phyloP scores from a whole-genome alignment of 371 early-diverging fungal species.

The Batrachochytrium dendrobatidis region DNA sequence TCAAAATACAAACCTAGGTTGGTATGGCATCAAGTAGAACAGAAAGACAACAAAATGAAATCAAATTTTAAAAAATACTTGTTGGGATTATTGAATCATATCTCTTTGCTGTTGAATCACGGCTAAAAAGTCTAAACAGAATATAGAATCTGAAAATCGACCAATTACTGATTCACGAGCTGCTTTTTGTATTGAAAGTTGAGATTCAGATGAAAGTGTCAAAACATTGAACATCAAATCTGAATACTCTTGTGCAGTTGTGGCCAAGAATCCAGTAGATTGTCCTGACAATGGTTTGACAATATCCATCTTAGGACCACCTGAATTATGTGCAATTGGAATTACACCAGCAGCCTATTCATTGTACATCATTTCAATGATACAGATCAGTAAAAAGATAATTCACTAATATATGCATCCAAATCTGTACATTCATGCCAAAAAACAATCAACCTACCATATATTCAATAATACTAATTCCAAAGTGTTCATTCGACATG shows the following conservation, averaged over 20 bases:
- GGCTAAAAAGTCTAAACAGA: too few species aligned
- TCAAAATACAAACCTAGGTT: too few species aligned
- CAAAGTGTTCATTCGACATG: conserved; percentile 97
- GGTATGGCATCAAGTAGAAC: too few species aligned
- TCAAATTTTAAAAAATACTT: too few species aligned
- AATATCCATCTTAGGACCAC: conserved; percentile 91
- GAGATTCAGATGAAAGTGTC: conserved; percentile 30
- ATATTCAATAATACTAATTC: conserved; percentile 93
- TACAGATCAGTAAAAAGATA: background rate
- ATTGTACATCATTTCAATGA: background rate
- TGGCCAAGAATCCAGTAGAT: conserved; percentile 59
- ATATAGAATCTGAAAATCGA: conserved; percentile 64
- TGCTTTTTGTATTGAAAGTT: conserved; percentile 44
- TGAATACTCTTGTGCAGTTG: conserved; percentile 58
- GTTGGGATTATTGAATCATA: too few species aligned
- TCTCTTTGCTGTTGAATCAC: too few species aligned
- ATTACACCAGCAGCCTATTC: conserved; percentile 80
- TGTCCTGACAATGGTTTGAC: conserved; percentile 30
- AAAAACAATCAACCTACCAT: conserved; percentile 53
- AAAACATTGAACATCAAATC: conserved; percentile 48
- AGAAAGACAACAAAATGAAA: too few species aligned
- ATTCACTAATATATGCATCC: background rate
- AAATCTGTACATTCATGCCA: background rate
- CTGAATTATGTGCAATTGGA: conserved; percentile 86
- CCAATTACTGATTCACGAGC: conserved; percentile 58